These are phyloP conservation scores for Ophiognomonia clavigignenti-juglandacearum DNA, from an alignment of 2,329 filamentous ascomycete genomes.

Conservation along the genomic window DNA sequence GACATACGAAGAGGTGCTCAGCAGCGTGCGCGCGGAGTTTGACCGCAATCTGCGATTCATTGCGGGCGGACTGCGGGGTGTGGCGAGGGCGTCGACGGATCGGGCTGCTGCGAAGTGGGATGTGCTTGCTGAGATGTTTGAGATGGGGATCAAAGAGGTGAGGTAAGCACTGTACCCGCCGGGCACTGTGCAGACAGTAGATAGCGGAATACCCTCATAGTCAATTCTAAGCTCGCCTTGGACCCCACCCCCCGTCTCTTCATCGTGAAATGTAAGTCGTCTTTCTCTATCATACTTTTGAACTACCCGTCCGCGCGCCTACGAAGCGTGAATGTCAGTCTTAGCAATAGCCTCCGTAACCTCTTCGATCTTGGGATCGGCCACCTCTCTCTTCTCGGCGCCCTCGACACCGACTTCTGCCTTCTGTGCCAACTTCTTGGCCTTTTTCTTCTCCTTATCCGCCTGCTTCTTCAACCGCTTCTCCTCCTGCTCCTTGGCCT, in stretches of 20 bases:
- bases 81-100: conserved; percentile 69
- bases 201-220: too few species aligned
- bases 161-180: too few species aligned
- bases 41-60: conserved; percentile 65
- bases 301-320: too few species aligned
- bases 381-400: conserved; percentile 20
- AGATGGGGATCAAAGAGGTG: conserved; percentile 38
- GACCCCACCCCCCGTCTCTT: not conserved
- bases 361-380: conserved; percentile 21
- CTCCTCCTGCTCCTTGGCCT: conserved; percentile 43
- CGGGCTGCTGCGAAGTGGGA: conserved; percentile 63
- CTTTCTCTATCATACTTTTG: not conserved
- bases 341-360: conserved; percentile 22
- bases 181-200: too few species aligned
- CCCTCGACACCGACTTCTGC: conserved; percentile 19
- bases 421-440: conserved; percentile 28
- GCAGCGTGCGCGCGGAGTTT: conserved; percentile 57
- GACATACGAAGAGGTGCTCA: conserved; percentile 48
- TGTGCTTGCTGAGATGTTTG: conserved; percentile 73
- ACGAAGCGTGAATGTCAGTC: conserved; percentile 23
- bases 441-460: conserved; percentile 45
- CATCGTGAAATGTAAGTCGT: not conserved
- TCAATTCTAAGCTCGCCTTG: too few species aligned
- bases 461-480: conserved; percentile 47
- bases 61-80: conserved; percentile 65